These are phyloP conservation scores for Cucurbita maxima DNA, from an alignment of 306 rosid species.

Conservation along the genomic window DNA sequence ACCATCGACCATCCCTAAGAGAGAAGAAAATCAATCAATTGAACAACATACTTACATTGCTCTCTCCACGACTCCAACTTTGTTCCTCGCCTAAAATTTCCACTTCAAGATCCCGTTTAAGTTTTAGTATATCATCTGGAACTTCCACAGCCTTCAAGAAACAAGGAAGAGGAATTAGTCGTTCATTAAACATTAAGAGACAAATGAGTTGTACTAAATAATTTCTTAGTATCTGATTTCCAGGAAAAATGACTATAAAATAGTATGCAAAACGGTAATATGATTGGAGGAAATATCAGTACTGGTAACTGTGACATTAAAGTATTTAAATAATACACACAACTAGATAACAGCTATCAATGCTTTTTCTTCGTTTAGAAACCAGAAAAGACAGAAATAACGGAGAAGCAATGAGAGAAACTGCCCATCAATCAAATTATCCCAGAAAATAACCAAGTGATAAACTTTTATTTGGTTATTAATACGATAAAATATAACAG, in stretches of 20 bases:
- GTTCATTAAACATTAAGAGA: neutral
- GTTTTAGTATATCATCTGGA: slow-evolving; percentile 50
- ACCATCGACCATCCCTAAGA: neutral
- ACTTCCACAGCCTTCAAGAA: slow-evolving; percentile 41
- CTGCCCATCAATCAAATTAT: neutral
- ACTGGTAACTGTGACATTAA: neutral
- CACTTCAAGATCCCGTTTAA: slow-evolving; percentile 58
- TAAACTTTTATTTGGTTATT: neutral
- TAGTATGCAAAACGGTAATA: neutral
- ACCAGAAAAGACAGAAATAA: neutral
- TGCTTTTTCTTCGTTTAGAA: neutral
- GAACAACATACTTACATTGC: slow-evolving; percentile 38
- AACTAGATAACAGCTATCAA: neutral
- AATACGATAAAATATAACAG: neutral
- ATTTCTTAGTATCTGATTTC: neutral
- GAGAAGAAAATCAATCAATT: neutral
- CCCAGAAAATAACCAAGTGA: neutral
- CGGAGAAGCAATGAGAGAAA: neutral
- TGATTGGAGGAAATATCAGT: neutral
- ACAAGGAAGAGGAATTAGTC: neutral
- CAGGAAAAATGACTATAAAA: neutral
- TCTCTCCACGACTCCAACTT: slow-evolving; percentile 64
- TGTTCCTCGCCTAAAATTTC: slow-evolving; percentile 82
- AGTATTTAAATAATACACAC: neutral
- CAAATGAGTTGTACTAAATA: neutral